These are phyloP conservation scores for Aulographum hederae DNA, from an alignment of 2,329 filamentous ascomycete species.

Conservation along the genomic window DNA sequence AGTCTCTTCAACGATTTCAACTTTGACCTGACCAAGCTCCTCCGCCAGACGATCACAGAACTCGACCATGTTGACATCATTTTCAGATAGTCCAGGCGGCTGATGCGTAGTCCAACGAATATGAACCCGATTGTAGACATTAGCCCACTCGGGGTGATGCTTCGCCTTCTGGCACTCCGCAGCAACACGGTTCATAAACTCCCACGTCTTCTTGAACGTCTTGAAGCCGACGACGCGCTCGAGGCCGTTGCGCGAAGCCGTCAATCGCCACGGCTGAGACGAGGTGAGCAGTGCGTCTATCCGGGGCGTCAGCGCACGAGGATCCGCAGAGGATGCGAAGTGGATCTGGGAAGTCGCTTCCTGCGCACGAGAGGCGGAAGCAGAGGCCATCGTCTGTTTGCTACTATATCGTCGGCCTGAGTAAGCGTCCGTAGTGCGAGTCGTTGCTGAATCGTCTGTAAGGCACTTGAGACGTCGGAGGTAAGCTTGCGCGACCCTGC, in stretches of 20 bases:
- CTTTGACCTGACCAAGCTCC: constrained; percentile 2
- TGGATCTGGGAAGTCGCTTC: too few relatives aligned
- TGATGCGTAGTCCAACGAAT: constrained; percentile 6
- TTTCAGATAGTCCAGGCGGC: constrained; percentile 3
- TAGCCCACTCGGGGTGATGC: constrained; percentile 6
- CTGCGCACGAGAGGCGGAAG: too few relatives aligned
- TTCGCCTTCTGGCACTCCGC: constrained; percentile 1
- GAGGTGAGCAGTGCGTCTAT: too few relatives aligned
- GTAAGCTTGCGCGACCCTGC: too few relatives aligned
- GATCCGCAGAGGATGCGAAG: too few relatives aligned
- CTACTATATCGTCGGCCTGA: too few relatives aligned
- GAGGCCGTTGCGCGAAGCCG: constrained; percentile 1
- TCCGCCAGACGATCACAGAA: constrained; percentile 3
- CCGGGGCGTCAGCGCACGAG: too few relatives aligned
- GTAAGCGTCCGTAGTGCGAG: too few relatives aligned
- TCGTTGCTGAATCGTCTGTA: too few relatives aligned
- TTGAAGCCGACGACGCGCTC: constrained; percentile 4
- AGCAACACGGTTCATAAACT: constrained; percentile 5
- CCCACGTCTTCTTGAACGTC: constrained; percentile 6
- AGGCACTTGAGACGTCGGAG: too few relatives aligned
- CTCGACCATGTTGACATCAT: constrained; percentile 4
- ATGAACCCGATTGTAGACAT: constrained; percentile 5
- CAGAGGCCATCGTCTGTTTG: too few relatives aligned
- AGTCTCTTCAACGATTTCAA: constrained; percentile 1
- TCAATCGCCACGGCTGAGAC: too few relatives aligned